A percentile compares a stretch with the other conserved stretches of the same genome.
Evolutionary conservation across 352 stramenopile genomes (phyloP).

Genomic region (Pelagophyceae sp.): DNA sequence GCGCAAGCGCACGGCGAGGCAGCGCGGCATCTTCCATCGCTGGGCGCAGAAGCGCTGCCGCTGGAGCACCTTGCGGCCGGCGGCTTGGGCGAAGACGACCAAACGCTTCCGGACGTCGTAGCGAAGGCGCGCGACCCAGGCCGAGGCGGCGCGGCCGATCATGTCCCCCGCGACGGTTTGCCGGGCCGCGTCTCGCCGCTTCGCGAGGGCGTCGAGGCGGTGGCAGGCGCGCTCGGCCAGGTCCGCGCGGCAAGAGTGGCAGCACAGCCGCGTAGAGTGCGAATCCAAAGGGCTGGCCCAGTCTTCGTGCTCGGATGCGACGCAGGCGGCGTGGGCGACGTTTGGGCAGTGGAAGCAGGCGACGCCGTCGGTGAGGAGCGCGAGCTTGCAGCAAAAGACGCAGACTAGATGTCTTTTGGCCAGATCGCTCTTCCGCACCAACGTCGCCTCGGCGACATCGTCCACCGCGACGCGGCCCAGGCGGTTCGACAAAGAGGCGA

Average conservation of each 20-base stretch:
- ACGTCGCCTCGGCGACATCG: neutral
- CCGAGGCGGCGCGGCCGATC: neutral
- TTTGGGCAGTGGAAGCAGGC: neutral
- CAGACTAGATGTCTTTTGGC: neutral
- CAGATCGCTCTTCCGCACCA: neutral
- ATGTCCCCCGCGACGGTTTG: neutral
- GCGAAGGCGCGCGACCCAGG: neutral
- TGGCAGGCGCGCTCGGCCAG: neutral
- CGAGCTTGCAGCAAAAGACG: neutral
- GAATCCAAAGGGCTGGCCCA: neutral
- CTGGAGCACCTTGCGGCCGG: neutral
- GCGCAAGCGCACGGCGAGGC: neutral
- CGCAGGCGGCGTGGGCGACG: conserved; percentile 1
- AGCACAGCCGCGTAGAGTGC: neutral
- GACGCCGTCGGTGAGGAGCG: neutral
- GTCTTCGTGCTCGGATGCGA: neutral
- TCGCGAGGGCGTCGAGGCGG: neutral
- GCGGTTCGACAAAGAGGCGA: neutral
- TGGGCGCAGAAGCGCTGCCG: neutral
- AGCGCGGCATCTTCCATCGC: neutral
- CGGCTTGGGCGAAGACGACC: neutral
- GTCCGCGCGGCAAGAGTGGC: conserved; percentile 4
- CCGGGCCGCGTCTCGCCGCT: neutral
- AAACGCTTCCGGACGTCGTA: neutral
- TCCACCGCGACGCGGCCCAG: neutral